Percentiles rank a stretch among this genome's conserved stretches.
Conservation (phyloP, 192 early-diverging fungal species). For the Pilobolus umbonatus region DNA sequence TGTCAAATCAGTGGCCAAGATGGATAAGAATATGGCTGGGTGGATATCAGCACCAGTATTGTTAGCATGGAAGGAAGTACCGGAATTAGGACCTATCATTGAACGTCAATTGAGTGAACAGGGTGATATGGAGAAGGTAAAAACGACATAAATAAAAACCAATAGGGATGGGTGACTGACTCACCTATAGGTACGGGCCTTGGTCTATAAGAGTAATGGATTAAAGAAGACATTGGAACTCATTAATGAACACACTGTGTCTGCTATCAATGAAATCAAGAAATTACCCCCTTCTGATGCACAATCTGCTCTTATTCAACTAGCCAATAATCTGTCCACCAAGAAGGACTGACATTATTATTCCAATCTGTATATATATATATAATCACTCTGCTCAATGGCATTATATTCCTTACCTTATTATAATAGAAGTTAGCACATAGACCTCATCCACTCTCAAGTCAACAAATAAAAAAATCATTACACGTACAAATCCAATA, state of each 20-base stretch:
- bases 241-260: constrained; percentile 69
- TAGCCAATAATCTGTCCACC: constrained; percentile 78
- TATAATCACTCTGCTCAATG: too few species aligned
- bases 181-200: constrained; percentile 57
- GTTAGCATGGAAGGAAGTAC: constrained; percentile 85
- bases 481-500: too few species aligned
- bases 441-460: too few species aligned
- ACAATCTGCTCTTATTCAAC: constrained; percentile 66
- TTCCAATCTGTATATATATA: too few species aligned
- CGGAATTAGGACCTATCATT: constrained; percentile 78
- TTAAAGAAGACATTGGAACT: constrained; percentile 70
- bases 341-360: too few species aligned
- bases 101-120: constrained; percentile 76
- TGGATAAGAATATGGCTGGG: constrained; percentile 91
- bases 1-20: constrained; percentile 60
- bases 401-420: too few species aligned
- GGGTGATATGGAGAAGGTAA: constrained; percentile 74
- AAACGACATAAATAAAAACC: neutral
- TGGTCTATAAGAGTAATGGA: constrained; percentile 78
- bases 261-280: constrained; percentile 64
- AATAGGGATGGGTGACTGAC: constrained; percentile 4
- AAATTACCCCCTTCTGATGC: constrained; percentile 72
- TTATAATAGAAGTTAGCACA: too few species aligned
- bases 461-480: too few species aligned
- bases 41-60: constrained; percentile 91